A percentile compares a stretch with the other conserved stretches of the same genome.
These are phyloP conservation scores for Aspergillus caelatus DNA, from an alignment of 2,329 filamentous ascomycete species.

Conservation along the genomic window DNA sequence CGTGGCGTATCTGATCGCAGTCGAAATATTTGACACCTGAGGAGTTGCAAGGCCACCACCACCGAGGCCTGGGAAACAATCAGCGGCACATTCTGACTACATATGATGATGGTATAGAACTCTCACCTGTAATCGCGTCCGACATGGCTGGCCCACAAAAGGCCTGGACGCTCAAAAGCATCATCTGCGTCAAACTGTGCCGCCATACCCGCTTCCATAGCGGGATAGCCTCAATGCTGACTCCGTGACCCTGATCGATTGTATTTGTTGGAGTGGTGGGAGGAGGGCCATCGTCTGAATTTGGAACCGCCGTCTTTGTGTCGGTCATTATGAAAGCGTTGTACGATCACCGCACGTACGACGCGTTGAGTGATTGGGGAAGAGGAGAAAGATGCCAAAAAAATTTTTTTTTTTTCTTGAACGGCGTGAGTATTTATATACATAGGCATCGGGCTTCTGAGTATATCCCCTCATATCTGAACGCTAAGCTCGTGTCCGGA, in stretches of 20 bases:
- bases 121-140: conserved; percentile 42
- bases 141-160: conserved; percentile 49
- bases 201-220: conserved; percentile 51
- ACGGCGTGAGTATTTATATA: not conserved
- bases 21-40: conserved; percentile 48
- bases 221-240: conserved; percentile 32
- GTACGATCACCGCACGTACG: not conserved
- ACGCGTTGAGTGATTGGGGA: not conserved
- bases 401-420: too few species aligned
- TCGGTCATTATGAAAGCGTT: not conserved
- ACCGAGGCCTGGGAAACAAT: conserved; percentile 35
- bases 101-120: not conserved
- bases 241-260: conserved; percentile 20
- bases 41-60: conserved; percentile 51
- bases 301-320: not conserved
- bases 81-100: not conserved
- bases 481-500: conserved; percentile 9
- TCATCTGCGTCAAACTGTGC: conserved; percentile 54
- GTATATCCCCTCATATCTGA: not conserved
- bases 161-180: conserved; percentile 51
- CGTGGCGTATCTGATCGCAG: conserved; percentile 31
- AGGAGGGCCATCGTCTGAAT: not conserved
- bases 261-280: not conserved
- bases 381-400: not conserved
- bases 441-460: not conserved